Base-by-base conservation (phyloP, 1,284 basidiomycete genomes). In the Chalciporus sp. region DNA sequence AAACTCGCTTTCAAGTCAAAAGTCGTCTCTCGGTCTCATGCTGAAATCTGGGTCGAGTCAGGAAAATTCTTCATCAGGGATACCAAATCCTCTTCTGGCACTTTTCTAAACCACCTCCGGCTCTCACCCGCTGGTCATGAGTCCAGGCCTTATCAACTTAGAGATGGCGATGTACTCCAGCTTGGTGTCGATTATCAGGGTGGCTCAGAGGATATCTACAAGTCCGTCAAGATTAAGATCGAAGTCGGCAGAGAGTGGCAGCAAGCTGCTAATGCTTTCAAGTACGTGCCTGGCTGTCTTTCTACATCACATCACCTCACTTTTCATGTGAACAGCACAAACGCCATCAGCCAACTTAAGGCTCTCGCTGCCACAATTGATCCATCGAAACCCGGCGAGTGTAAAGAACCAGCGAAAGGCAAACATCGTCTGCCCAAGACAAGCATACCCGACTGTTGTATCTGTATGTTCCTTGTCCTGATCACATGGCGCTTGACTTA, bases 141-240 rank as follows among this genome's bases (percentile, higher is more conserved):
- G 67, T 90, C 86, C 3, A 78, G 85, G 39, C 84, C 94, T 0
- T 89, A 84, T 59, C 84, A 85, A 58, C 79, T 99, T 65, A 92
- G 91, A 72, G 96, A 98, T 60, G 96, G 96, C 1, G 96, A 99
- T 73, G 84, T 98, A 16, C 75, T 99, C 7, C 96, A 99, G 74
- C 84, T 98, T 1, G 96, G 96, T 1, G 95, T 99, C 29, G 97
- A 99, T 70, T 99, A 98, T 73, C 96, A 98, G 72, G 96, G 96
- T 27, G 97, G 96, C 0, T 86, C 92, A 5, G 95, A 99, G 74
- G 95, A 98, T 72, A 94, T 98, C 57, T 99, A 97, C 74, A 92
- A 98, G 73, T 95, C 92, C 60, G 94, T 99, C 58, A 98, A 98
- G 82, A 97, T 99, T 73, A 83, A 94, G 57, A 83, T 99, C 52